Base-by-base conservation (phyloP, 176 grass and related monocot genomes). In the Bolboschoenus planiculmis region DNA sequence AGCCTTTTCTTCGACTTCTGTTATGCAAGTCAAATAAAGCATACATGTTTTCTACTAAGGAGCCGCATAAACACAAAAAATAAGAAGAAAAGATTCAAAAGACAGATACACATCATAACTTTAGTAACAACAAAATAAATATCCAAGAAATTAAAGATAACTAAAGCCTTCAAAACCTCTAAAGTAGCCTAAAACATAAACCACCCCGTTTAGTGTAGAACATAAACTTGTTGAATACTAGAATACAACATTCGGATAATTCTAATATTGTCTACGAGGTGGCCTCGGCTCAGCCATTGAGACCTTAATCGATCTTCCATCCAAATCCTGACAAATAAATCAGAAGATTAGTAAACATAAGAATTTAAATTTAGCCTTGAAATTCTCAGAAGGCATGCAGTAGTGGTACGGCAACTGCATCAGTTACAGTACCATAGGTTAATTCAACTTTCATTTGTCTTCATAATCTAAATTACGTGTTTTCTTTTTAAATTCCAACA, bases 251-350 rank as follows among this genome's bases (percentile, higher is more conserved):
- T 53, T 3, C 11, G 15, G 29, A 16, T 16, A 3, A 16, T 36
- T 15, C 94, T 83, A 97, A 87, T 90, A 93, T 65, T 88, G 13
- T 46, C 89, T 87, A 59, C 88, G 57, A 29, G 53, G 92, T 10
- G 90, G 92, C 82, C 90, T 99, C 4, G 90, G 87, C 83, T 99
- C 96, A 3, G 96, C 92, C 31, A 93, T 74, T 7, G 92, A 95
- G 3, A 99, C 92, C 59, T 87, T 91, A 61, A 99, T 99, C 24
- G 88, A 79, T 84, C 92, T 90, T 85, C 92, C 96, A 48, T 99
- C 88, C 26, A 99, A 81, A 79, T 99, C 92, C 96, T 99, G 78
- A 71, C 1, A 82, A 51, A 18, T 10, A 85, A 79, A 51, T 57
- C 44, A 39, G 13, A 80, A 47, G 54, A 64, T 78, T 14, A 68